These are phyloP conservation scores for Dionaea muscipula DNA, from an alignment of 179 eudicot genomes.

Conservation along the genomic window DNA sequence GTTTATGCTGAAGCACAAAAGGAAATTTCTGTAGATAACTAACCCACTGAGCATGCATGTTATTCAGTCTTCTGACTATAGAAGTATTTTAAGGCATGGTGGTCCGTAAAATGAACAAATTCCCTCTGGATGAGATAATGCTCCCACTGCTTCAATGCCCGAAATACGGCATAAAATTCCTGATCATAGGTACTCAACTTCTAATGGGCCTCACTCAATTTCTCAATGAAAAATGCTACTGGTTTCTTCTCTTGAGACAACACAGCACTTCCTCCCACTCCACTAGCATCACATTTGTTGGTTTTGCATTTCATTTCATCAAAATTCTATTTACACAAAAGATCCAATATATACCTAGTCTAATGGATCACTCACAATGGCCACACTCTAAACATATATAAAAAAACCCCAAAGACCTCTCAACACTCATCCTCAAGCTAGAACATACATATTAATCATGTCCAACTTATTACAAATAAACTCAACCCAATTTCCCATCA, in stretches of 20 bases:
- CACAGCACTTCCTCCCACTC: too few relatives aligned
- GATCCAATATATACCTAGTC: too few relatives aligned
- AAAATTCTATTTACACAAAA: too few relatives aligned
- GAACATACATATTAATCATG: too few relatives aligned
- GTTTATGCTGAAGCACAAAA: background rate
- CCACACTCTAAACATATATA: too few relatives aligned
- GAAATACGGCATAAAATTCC: background rate
- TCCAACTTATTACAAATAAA: too few relatives aligned
- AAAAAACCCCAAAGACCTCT: too few relatives aligned
- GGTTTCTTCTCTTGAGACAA: background rate
- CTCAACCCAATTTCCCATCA: too few relatives aligned
- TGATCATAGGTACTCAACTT: constrained; percentile 2
- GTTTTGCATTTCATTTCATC: too few relatives aligned
- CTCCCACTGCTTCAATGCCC: background rate
- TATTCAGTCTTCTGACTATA: background rate
- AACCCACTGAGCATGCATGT: background rate
- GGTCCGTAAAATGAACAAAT: background rate
- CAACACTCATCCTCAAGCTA: too few relatives aligned
- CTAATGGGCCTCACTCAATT: background rate
- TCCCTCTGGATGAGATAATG: constrained; percentile 2
- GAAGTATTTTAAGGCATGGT: background rate
- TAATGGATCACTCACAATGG: too few relatives aligned
- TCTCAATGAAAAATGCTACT: background rate
- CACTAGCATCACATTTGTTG: too few relatives aligned
- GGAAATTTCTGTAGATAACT: background rate